A percentile compares a stretch with the other conserved stretches of the same genome.
Evolutionary conservation across 805 yeast genomes (phyloP).

Genomic region (Pichia heedii): DNA sequence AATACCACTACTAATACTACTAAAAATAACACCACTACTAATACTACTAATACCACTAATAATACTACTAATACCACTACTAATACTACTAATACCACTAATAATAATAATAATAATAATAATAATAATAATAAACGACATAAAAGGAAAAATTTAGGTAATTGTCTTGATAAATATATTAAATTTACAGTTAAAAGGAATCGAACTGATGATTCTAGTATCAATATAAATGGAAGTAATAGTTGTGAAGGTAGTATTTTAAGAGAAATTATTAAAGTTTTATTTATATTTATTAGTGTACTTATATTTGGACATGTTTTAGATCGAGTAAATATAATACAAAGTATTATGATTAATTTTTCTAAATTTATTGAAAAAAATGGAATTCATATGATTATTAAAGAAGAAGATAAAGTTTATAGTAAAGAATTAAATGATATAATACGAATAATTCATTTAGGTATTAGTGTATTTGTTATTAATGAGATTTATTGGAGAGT

Average conservation of each 20-base stretch:
- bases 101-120: too few relatives aligned
- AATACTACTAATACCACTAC: too few relatives aligned
- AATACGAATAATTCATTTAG: slow-evolving; percentile 9
- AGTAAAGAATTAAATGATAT: background rate
- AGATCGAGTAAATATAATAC: slow-evolving; percentile 9
- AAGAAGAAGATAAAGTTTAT: background rate
- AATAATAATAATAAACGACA: background rate
- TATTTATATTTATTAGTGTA: slow-evolving; percentile 4
- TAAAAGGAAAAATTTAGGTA: background rate
- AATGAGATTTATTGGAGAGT: slow-evolving; percentile 18
- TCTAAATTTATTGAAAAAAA: background rate
- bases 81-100: too few relatives aligned
- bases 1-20: too few relatives aligned
- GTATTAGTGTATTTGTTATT: slow-evolving; percentile 12
- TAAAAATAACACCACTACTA: too few relatives aligned
- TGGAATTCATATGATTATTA: background rate
- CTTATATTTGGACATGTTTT: slow-evolving; percentile 8
- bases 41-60: too few relatives aligned
- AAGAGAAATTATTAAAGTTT: background rate
- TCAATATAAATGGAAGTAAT: too few relatives aligned
- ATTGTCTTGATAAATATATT: slow-evolving; percentile 6
- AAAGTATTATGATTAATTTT: slow-evolving; percentile 4
- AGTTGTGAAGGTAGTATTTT: background rate
- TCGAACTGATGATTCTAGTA: background rate
- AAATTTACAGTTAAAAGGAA: slow-evolving; percentile 10